These are phyloP conservation scores for Chrysoporthe deuterocubensis DNA, from an alignment of 2,329 filamentous ascomycete species.

Conservation along the genomic window DNA sequence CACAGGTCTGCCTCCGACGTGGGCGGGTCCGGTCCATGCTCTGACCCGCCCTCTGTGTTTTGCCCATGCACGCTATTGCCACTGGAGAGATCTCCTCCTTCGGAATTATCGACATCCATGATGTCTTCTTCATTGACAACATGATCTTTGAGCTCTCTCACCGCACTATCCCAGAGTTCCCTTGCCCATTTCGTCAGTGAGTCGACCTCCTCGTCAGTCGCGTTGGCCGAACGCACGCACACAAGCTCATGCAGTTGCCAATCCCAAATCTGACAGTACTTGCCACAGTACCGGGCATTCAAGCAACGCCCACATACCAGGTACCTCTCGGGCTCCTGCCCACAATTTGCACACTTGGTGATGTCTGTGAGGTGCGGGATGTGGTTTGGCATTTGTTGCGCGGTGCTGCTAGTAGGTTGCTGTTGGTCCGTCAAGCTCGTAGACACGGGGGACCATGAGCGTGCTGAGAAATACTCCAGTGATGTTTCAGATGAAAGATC, in stretches of 20 bases:
- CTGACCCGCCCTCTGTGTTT: neutral
- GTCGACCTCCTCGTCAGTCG: neutral
- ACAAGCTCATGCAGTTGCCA: conserved; percentile 3
- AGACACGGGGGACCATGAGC: neutral
- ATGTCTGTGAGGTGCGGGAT: neutral
- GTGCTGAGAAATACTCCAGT: neutral
- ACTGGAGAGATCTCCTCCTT: neutral
- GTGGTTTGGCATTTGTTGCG: neutral
- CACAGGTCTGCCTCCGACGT: neutral
- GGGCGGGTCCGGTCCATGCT: neutral
- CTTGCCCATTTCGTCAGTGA: neutral
- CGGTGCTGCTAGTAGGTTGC: neutral
- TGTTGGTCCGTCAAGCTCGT: neutral
- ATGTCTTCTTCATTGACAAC: neutral
- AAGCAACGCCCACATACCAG: conserved; percentile 18
- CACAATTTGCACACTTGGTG: conserved; percentile 12
- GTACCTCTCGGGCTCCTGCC: conserved; percentile 2
- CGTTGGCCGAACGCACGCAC: neutral
- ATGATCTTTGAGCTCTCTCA: neutral
- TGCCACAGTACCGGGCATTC: conserved; percentile 16
- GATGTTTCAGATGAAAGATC: neutral
- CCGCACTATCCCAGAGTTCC: conserved; percentile 10
- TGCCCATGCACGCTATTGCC: neutral
- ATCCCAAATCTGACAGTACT: conserved; percentile 24
- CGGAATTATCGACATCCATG: neutral